Evolutionary conservation across 345 rosid species (phyloP), one percentile per base, ranked within the genome.

Genomic region (Microcos paniculata): DNA sequence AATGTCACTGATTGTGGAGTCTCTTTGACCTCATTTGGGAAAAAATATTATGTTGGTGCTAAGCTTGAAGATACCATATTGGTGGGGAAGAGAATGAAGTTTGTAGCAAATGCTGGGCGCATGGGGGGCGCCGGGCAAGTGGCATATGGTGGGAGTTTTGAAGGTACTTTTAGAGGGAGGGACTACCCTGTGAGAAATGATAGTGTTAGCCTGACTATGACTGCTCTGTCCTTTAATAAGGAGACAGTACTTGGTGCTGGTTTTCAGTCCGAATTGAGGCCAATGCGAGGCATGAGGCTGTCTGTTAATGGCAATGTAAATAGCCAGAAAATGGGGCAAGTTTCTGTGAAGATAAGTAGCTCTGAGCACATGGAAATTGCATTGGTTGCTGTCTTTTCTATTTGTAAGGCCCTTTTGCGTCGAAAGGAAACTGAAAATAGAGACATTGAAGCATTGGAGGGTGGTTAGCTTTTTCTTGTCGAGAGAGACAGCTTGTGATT

Each of bases 111-210:
- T 77, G 97, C 85, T 12, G 97, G 92, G 56, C 88, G 79, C 77
- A 80, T 93, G 83, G 88, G 79, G 42, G 92, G 94, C 74, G 72
- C 84, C 10, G 96, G 84, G 62, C 84, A 88, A 80, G 85, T 68
- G 68, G 97, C 94, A 24, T 86, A 87, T 26, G 97, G 97, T 49
- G 97, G 94, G 76, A 87, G 87, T 77, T 26, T 92, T 26, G 97
- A 89, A 80, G 98, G 91, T 28, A 84, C 81, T 15, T 45, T 93
- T 38, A 85, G 91, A 86, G 99, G 98, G 81, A 83, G 83, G 64
- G 94, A 93, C 78, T 92, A 87, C 85, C 99, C 96, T 3, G 84
- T 87, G 77, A 90, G 86, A 84, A 86, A 83, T 52, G 96, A 90
- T 31, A 85, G 74, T 35, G 77, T 85, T 42, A 85, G 88, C 68